phyloP scores from a whole-genome alignment of 306 rosid species.

The Pachyrhizus erosus region DNA sequence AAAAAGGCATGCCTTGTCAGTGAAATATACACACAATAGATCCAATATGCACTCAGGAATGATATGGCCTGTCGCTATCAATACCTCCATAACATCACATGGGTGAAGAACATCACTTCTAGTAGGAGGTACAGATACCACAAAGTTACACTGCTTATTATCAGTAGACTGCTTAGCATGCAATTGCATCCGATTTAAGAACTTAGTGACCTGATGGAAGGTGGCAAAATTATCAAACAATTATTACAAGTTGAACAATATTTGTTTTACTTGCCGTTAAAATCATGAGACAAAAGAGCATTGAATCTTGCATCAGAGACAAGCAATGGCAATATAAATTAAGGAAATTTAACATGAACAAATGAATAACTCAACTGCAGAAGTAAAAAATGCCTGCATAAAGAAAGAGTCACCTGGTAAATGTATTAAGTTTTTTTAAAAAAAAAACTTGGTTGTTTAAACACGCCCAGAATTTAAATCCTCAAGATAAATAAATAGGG shows the following conservation, averaged over 20 bases:
- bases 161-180: constrained; percentile 59
- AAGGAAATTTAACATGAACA: constrained; percentile 17
- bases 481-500: not conserved
- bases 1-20: constrained; percentile 31
- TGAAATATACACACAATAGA: constrained; percentile 19
- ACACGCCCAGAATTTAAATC: not conserved
- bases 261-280: constrained; percentile 10
- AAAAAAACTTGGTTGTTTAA: not conserved
- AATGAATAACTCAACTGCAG: constrained; percentile 16
- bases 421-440: not conserved
- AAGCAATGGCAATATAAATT: not conserved
- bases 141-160: constrained; percentile 48
- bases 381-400: constrained; percentile 2
- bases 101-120: constrained; percentile 98
- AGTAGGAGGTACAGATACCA: constrained; percentile 82
- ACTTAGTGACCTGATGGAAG: constrained; percentile 69
- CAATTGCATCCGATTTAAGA: constrained; percentile 89
- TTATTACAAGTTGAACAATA: constrained; percentile 12
- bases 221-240: not conserved
- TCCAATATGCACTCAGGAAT: not conserved
- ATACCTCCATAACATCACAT: constrained; percentile 97
- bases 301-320: constrained; percentile 23
- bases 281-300: constrained; percentile 28
- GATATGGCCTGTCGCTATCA: constrained; percentile 10
- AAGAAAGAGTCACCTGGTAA: constrained; percentile 7